Evolutionary conservation across 2,329 filamentous ascomycete species (phyloP), one percentile per base, ranked within the genome.

Genomic region (Scedosporium minutisporum): DNA sequence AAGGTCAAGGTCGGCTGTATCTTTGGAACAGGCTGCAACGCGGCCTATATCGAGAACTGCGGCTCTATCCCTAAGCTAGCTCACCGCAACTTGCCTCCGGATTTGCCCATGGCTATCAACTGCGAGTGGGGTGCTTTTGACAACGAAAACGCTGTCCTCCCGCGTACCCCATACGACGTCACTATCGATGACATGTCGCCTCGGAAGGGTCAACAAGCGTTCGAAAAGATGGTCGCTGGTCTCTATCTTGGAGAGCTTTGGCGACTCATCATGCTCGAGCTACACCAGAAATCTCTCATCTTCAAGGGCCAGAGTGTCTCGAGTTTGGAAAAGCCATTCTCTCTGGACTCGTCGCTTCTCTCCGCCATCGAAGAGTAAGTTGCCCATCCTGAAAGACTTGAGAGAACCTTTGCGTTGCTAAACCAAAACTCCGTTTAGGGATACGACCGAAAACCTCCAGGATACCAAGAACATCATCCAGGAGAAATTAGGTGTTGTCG

Each of bases 51-150:
- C 89, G 95, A 99, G 77, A 78, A 96, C 71, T 90, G 86, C 66
- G 92, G 91, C 67, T 90, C 88, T 12, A 91, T 99, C 67, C 93
- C 93, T 67, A 99, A 99, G 82, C 85, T 99, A 62, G 91, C 89
- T 10, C 87, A 97, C 77, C 84, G 96, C 81, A 95, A 96, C 70
- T 84, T 97, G 44, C 89, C 92, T 59, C 80, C 91, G 0, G 87
- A 95, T 65, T 86, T 86, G 65, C 91, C 88, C 57, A 96, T 97
- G 82, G 92, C 91, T 61, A 96, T 97, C 79, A 97, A 97, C 81
- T 97, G 93, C 79, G 93, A 97, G 75, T 97, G 93, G 84, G 93
- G 93, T 67, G 93, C 93, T 41, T 97, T 97, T 71, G 93, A 97
- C 76, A 96, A 96, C 74, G 90, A 96, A 76, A 89, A 93, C 78